These are phyloP conservation scores for Pascua sp. DNA, from an alignment of 1,284 basidiomycete genomes.

Conservation along the genomic window DNA sequence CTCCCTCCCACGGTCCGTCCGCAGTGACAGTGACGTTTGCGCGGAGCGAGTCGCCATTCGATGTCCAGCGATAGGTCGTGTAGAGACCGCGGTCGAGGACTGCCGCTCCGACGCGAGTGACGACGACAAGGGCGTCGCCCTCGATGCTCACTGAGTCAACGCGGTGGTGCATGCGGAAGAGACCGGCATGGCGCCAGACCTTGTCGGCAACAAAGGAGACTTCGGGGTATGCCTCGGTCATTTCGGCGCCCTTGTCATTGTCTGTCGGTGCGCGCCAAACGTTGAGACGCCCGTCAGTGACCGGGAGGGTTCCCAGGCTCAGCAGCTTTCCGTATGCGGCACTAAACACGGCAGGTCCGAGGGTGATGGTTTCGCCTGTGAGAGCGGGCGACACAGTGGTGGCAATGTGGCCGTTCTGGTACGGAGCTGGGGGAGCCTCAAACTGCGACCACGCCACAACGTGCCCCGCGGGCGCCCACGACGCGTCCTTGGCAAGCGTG, in stretches of 20 bases:
- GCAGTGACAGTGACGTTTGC: slow-evolving; percentile 11
- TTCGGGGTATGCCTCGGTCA: too few relatives aligned
- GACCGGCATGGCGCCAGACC: slow-evolving; percentile 9
- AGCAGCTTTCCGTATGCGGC: slow-evolving; percentile 6
- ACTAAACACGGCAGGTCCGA: slow-evolving; percentile 17
- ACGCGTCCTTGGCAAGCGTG: background rate
- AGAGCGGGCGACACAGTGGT: background rate
- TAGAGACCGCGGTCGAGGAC: slow-evolving; percentile 14
- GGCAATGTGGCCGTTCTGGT: background rate
- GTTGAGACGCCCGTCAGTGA: background rate
- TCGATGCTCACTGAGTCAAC: slow-evolving; percentile 10
- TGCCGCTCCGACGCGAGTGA: slow-evolving; percentile 14
- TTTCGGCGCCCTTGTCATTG: background rate
- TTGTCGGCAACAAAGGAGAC: too few relatives aligned
- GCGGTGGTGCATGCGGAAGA: slow-evolving; percentile 21
- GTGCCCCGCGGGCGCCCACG: slow-evolving; percentile 21
- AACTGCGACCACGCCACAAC: slow-evolving; percentile 23
- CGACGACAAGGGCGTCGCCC: slow-evolving; percentile 9
- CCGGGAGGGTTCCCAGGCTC: background rate
- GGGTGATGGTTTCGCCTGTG: background rate
- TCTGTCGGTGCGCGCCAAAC: slow-evolving; percentile 9
- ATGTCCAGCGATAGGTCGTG: slow-evolving; percentile 17
- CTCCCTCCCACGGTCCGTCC: slow-evolving; percentile 15
- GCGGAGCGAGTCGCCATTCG: slow-evolving; percentile 1
- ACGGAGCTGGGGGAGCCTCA: background rate